These are phyloP conservation scores for Cyclaneusma minus DNA, from an alignment of 2,329 filamentous ascomycete species.

Conservation along the genomic window DNA sequence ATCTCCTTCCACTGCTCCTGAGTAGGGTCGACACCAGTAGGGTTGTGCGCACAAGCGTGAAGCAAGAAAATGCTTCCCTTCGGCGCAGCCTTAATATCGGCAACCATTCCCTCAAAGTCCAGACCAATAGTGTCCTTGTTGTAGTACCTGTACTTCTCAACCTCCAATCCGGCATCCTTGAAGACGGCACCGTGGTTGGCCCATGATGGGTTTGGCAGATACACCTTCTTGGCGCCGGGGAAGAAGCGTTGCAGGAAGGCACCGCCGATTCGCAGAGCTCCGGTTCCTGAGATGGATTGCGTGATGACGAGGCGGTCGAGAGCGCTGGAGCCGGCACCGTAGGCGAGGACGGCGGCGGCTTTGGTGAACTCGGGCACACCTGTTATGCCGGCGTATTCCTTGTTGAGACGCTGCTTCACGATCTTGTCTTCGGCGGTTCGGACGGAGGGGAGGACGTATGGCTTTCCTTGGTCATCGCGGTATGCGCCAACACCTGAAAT, in stretches of 20 bases:
- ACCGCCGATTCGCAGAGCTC: slow-evolving; percentile 85
- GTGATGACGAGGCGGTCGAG: slow-evolving; percentile 78
- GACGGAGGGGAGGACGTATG: slow-evolving; percentile 91
- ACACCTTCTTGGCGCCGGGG: slow-evolving; percentile 85
- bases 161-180: slow-evolving; percentile 77
- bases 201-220: slow-evolving; percentile 93
- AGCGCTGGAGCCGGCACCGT: slow-evolving; percentile 64
- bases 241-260: slow-evolving; percentile 88
- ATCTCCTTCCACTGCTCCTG: slow-evolving; percentile 87
- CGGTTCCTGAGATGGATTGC: slow-evolving; percentile 95
- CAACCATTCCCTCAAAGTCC: slow-evolving; percentile 87
- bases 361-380: slow-evolving; percentile 90
- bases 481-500: slow-evolving; percentile 82
- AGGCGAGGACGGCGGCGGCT: slow-evolving; percentile 80
- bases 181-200: slow-evolving; percentile 97
- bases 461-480: slow-evolving; percentile 95
- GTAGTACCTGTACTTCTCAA: slow-evolving; percentile 97
- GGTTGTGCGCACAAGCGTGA: slow-evolving; percentile 96
- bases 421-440: slow-evolving; percentile 78
- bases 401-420: slow-evolving; percentile 64
- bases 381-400: slow-evolving; percentile 97
- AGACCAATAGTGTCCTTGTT: slow-evolving; percentile 97
- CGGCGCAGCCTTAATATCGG: slow-evolving; percentile 79
- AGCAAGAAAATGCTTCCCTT: slow-evolving; percentile 80
- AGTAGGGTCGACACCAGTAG: slow-evolving; percentile 89